phyloP scores from a whole-genome alignment of 352 stramenopile genomes.

The Globisporangium spiculum region DNA sequence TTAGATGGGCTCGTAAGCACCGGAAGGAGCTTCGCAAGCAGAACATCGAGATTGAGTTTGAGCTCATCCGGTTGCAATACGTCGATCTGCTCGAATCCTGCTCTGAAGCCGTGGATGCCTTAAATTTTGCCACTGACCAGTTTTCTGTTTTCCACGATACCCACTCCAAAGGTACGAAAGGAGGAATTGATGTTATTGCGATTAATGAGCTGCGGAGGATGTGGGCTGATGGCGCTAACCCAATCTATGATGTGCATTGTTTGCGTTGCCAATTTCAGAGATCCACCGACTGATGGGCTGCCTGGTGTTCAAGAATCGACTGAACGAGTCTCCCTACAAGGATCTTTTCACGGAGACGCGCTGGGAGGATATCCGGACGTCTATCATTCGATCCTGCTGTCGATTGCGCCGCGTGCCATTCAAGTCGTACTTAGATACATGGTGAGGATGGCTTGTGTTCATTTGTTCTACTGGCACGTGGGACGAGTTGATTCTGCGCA shows the following conservation, averaged over 20 bases:
- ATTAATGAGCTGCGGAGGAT: background rate
- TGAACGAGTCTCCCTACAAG: slow-evolving; percentile 79
- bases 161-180: slow-evolving; percentile 43
- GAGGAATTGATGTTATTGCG: background rate
- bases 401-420: slow-evolving; percentile 66
- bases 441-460: slow-evolving; percentile 30
- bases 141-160: slow-evolving; percentile 58
- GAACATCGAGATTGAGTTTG: slow-evolving; percentile 77
- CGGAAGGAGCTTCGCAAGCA: slow-evolving; percentile 47
- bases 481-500: background rate
- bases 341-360: slow-evolving; percentile 62
- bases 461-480: background rate
- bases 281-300: slow-evolving; percentile 80
- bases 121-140: slow-evolving; percentile 66
- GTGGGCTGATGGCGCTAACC: background rate
- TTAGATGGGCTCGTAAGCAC: slow-evolving; percentile 62
- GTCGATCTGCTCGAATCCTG: slow-evolving; percentile 69
- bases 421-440: slow-evolving; percentile 71
- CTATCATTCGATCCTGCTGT: slow-evolving; percentile 72
- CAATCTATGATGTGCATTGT: background rate
- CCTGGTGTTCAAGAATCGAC: slow-evolving; percentile 68
- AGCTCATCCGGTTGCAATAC: slow-evolving; percentile 81
- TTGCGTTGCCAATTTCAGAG: slow-evolving; percentile 28
- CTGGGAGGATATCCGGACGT: slow-evolving; percentile 71
- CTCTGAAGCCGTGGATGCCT: slow-evolving; percentile 60